Evolutionary conservation across 306 rosid genomes (phyloP).

Genomic region (Cicer bijugum): DNA sequence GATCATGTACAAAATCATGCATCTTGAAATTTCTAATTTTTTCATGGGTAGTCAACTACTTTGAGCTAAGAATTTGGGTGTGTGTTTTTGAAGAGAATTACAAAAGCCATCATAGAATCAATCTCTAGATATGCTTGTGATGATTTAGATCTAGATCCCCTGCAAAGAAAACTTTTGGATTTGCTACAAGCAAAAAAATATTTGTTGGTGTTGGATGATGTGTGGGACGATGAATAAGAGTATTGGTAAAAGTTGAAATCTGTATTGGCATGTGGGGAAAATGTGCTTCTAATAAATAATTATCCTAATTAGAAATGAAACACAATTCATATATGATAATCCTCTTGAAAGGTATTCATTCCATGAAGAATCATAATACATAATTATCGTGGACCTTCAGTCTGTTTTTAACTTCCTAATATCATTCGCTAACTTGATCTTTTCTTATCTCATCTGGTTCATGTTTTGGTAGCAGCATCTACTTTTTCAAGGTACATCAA

Average conservation of each 20-base stretch:
- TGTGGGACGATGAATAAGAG: neutral
- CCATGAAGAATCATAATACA: too few species aligned
- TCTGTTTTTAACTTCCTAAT: too few species aligned
- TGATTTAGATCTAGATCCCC: neutral
- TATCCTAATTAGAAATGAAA: too few species aligned
- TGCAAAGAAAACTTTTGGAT: neutral
- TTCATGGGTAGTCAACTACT: slow-evolving; percentile 5
- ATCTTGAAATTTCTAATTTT: neutral
- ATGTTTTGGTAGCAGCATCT: too few species aligned
- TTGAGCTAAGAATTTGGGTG: slow-evolving; percentile 2
- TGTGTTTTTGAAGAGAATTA: neutral
- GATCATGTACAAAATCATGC: neutral
- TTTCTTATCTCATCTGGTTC: too few species aligned
- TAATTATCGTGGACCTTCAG: too few species aligned
- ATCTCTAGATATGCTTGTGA: neutral
- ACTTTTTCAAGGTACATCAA: too few species aligned
- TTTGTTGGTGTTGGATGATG: neutral
- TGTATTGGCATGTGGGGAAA: slow-evolving; percentile 1
- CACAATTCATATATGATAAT: too few species aligned
- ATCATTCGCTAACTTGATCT: too few species aligned
- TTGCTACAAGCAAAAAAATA: neutral
- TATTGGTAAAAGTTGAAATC: neutral
- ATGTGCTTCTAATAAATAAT: neutral
- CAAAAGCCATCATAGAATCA: too few species aligned
- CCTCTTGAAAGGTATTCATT: too few species aligned